Conservation (phyloP, 2,329 filamentous ascomycete genomes). For the Fusarium equiseti region DNA sequence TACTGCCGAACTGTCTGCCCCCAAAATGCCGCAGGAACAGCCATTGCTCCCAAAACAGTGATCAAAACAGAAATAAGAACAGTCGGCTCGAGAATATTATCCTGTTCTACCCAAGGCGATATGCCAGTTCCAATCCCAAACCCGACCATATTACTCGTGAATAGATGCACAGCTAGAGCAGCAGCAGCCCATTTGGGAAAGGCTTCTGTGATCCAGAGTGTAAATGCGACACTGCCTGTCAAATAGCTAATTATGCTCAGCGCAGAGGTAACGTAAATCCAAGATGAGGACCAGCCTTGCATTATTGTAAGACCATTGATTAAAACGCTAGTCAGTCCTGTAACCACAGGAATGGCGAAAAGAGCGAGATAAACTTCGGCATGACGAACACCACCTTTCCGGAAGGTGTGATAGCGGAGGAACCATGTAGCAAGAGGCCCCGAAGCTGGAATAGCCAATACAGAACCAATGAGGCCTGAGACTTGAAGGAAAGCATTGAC, state of each 20-base stretch:
- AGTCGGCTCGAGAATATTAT: slow-evolving; percentile 16
- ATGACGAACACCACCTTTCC: slow-evolving; percentile 27
- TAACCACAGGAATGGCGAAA: slow-evolving; percentile 18
- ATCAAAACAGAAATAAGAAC: slow-evolving; percentile 20
- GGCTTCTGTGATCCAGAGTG: slow-evolving; percentile 36
- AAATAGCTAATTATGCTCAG: slow-evolving; percentile 32
- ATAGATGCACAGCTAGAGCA: slow-evolving; percentile 27
- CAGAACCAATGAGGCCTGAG: slow-evolving; percentile 5
- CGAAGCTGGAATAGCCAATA: slow-evolving; percentile 17
- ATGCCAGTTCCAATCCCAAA: slow-evolving; percentile 28
- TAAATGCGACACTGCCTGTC: slow-evolving; percentile 34
- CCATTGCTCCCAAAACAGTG: slow-evolving; percentile 17
- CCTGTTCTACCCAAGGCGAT: not conserved
- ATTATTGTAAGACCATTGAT: slow-evolving; percentile 26
- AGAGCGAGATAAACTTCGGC: slow-evolving; percentile 28
- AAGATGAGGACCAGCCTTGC: not conserved
- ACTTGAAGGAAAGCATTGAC: slow-evolving; percentile 7
- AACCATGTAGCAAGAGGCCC: slow-evolving; percentile 33
- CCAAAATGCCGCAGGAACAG: slow-evolving; percentile 39
- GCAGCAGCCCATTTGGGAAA: slow-evolving; percentile 33
- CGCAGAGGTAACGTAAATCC: slow-evolving; percentile 24
- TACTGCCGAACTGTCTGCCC: slow-evolving; percentile 33
- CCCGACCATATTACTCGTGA: slow-evolving; percentile 22
- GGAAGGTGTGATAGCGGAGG: slow-evolving; percentile 15
- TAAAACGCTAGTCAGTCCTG: not conserved